phyloP scores from a whole-genome alignment of 176 grass and related monocot genomes.

The Aegilops speltoides region DNA sequence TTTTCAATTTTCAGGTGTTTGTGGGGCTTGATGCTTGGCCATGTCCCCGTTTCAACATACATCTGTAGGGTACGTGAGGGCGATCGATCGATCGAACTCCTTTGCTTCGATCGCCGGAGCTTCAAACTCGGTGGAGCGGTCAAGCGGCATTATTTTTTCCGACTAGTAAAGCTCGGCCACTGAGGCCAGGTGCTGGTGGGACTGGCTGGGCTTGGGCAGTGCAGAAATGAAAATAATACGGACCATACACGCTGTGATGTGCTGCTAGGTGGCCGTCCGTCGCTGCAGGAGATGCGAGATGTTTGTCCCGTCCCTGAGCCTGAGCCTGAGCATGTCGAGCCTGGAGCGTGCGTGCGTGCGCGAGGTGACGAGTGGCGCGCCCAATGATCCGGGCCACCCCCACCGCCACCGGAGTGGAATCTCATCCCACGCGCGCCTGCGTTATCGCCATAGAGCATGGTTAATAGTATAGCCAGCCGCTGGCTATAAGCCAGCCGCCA shows the following conservation, averaged over 20 bases:
- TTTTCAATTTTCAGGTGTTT: slow-evolving; percentile 8
- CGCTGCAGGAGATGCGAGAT: slow-evolving; percentile 2
- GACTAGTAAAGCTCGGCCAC: background rate
- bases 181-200: slow-evolving; percentile 20
- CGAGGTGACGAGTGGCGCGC: background rate
- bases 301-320: slow-evolving; percentile 11
- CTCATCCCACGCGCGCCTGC: background rate
- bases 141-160: background rate
- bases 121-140: slow-evolving; percentile 28
- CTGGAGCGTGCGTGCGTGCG: background rate
- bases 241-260: background rate
- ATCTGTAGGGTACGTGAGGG: background rate
- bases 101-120: background rate
- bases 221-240: background rate
- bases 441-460: background rate
- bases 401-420: background rate
- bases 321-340: background rate
- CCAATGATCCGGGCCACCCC: background rate
- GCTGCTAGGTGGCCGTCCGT: background rate
- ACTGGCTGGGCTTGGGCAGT: background rate
- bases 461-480: no score
- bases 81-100: background rate
- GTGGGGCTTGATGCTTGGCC: slow-evolving; percentile 30
- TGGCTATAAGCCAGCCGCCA: no score
- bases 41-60: slow-evolving; percentile 27